Evolutionary conservation across 768 basidiomycete species (phyloP).

Genomic region (Phanerochaete carnosa): DNA sequence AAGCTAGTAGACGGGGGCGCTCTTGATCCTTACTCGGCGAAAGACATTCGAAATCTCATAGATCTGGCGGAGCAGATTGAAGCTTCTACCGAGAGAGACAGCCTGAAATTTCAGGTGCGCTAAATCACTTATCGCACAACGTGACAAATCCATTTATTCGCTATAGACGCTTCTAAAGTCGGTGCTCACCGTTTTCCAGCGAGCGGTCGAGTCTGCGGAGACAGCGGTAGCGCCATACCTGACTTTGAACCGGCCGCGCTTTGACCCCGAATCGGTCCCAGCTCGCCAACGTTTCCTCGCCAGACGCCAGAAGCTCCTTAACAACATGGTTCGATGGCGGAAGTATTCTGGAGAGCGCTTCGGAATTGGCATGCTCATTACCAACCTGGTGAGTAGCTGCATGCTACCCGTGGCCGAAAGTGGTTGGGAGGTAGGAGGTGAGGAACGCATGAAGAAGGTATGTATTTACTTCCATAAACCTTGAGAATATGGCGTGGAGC

Average conservation of each 20-base stretch:
- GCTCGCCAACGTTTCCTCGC: slow-evolving; percentile 69
- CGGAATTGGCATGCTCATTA: slow-evolving; percentile 52
- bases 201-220: slow-evolving; percentile 51
- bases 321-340: slow-evolving; percentile 73
- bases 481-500: neutral
- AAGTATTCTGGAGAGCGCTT: slow-evolving; percentile 63
- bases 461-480: slow-evolving; percentile 10
- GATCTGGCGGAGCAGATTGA: slow-evolving; percentile 83
- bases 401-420: slow-evolving; percentile 65
- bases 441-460: slow-evolving; percentile 61
- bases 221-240: slow-evolving; percentile 48
- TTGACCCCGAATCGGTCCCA: slow-evolving; percentile 73
- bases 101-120: slow-evolving; percentile 61
- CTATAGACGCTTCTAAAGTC: slow-evolving; percentile 57
- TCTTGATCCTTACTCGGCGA: slow-evolving; percentile 76
- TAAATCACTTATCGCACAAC: neutral
- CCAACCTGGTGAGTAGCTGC: slow-evolving; percentile 52
- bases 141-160: neutral
- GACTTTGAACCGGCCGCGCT: slow-evolving; percentile 40
- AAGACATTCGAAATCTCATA: slow-evolving; percentile 55
- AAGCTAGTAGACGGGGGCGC: slow-evolving; percentile 77
- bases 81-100: slow-evolving; percentile 62
- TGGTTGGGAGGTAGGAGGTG: slow-evolving; percentile 88
- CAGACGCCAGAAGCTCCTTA: slow-evolving; percentile 66
- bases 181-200: slow-evolving; percentile 48